A percentile compares a stretch with the other conserved stretches of the same genome.
phyloP scores from a whole-genome alignment of 2,329 filamentous ascomycete genomes.

The Calonectria pteridis region DNA sequence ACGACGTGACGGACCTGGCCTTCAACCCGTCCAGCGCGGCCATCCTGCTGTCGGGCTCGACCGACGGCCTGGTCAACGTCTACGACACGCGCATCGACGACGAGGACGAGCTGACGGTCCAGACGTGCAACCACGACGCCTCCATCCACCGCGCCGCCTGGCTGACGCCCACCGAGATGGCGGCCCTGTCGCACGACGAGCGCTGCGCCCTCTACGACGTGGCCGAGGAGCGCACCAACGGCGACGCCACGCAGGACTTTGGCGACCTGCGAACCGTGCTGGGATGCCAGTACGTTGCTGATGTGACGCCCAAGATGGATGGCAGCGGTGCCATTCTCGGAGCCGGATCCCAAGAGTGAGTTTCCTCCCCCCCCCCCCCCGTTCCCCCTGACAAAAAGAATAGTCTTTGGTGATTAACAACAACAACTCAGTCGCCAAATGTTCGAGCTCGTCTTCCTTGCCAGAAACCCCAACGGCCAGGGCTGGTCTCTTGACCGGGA shows the following conservation, averaged over 20 bases:
- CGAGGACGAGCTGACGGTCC: constrained; percentile 82
- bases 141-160: constrained; percentile 83
- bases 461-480: constrained; percentile 55
- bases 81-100: constrained; percentile 78
- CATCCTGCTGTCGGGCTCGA: constrained; percentile 80
- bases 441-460: constrained; percentile 72
- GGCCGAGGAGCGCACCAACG: constrained; percentile 72
- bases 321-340: constrained; percentile 72
- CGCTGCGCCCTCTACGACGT: constrained; percentile 80
- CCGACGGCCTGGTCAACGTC: constrained; percentile 83
- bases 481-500: constrained; percentile 68
- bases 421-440: constrained; percentile 59
- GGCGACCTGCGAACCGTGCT: constrained; percentile 77
- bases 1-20: constrained; percentile 71
- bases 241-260: constrained; percentile 67
- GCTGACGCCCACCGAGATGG: constrained; percentile 73
- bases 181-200: constrained; percentile 83
- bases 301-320: constrained; percentile 71
- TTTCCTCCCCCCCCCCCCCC: constrained; percentile 45
- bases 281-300: constrained; percentile 80
- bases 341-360: constrained; percentile 76
- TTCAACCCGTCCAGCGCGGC: constrained; percentile 72
- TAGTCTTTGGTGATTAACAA: neutral
- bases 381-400: neutral
- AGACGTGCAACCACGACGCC: constrained; percentile 82